Base-by-base conservation (phyloP, 2,329 filamentous ascomycete species). In the Lasiodiplodia hormozganensis region DNA sequence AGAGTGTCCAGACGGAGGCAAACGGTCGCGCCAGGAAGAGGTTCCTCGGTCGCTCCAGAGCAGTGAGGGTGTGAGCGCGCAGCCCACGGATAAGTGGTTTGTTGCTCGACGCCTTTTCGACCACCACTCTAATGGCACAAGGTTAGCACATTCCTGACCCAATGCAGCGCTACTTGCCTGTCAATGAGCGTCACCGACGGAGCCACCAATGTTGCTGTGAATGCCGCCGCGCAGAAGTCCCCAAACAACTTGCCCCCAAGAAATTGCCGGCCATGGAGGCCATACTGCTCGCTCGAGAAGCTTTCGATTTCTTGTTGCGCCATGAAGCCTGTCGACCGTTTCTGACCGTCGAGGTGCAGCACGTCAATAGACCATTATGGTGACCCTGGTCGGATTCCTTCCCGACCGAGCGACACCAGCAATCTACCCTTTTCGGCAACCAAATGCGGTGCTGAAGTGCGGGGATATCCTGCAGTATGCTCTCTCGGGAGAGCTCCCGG, bases 11-110 rank as follows among this genome's bases (percentile, higher is more conserved):
- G 31, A 77, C 73, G 51, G 74, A 71, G 43, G 75, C 72, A 65
- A 77, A 75, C 1, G 75, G 74, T 43, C 73, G 74, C 28, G 73
- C 70, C 10, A 70, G 70, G 69, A 77, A 72, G 67, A 76, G 76
- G 1, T 69, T 67, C 34, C 69, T 68, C 21, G 73, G 76, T 40
- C 73, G 70, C n/a, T 69, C 71, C 18, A 74, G 69, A 21, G 74
- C 72, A 53, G 70, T 72, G 8, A 73, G 65, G 7, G 75, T 69
- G 23, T 74, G 73, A 1, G 68, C 69, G 38, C 75, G 60, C 0
- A 72, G 69, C 65, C 70, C 68, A n/a, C 68, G 51, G n/a, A 68
- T n/a, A 18, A 70, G 62, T 1, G 71, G 71, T 18, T 69, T 70
- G 21, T 62, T 70, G 49, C 71, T 74, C 12, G 74, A 70, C 14